A percentile compares a stretch with the other conserved stretches of the same genome.
Conservation (phyloP, 306 rosid genomes). For the Prunus davidiana region DNA sequence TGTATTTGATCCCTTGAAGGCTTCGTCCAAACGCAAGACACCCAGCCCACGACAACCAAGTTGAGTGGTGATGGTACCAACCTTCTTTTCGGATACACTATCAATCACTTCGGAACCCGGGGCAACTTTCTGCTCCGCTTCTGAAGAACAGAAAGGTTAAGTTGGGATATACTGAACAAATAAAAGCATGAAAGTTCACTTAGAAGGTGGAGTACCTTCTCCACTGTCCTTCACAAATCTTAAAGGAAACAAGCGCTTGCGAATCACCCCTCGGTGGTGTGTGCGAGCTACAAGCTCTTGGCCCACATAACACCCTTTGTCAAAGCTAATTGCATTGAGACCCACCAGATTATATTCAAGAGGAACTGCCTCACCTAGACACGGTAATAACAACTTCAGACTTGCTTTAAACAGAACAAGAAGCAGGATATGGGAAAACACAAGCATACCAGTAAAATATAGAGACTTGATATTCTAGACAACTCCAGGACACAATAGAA, state of each 20-base stretch:
- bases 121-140: slow-evolving; percentile 43
- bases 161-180: background rate
- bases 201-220: slow-evolving; percentile 46
- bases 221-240: slow-evolving; percentile 54
- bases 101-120: slow-evolving; percentile 62
- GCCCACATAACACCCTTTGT: slow-evolving; percentile 94
- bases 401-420: background rate
- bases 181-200: slow-evolving; percentile 1
- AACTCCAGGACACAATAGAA: background rate
- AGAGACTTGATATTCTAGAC: background rate
- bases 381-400: slow-evolving; percentile 6
- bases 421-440: background rate
- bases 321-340: slow-evolving; percentile 88
- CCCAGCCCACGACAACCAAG: slow-evolving; percentile 75
- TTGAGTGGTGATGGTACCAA: slow-evolving; percentile 60
- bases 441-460: background rate
- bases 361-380: slow-evolving; percentile 81
- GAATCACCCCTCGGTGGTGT: slow-evolving; percentile 83
- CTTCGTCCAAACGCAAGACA: slow-evolving; percentile 66
- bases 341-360: slow-evolving; percentile 90
- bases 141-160: slow-evolving; percentile 35
- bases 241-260: slow-evolving; percentile 73
- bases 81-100: slow-evolving; percentile 50
- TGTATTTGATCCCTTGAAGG: slow-evolving; percentile 45
- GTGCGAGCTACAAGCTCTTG: slow-evolving; percentile 91